phyloP scores from a whole-genome alignment of 306 rosid species.

The Alnus rubra region DNA sequence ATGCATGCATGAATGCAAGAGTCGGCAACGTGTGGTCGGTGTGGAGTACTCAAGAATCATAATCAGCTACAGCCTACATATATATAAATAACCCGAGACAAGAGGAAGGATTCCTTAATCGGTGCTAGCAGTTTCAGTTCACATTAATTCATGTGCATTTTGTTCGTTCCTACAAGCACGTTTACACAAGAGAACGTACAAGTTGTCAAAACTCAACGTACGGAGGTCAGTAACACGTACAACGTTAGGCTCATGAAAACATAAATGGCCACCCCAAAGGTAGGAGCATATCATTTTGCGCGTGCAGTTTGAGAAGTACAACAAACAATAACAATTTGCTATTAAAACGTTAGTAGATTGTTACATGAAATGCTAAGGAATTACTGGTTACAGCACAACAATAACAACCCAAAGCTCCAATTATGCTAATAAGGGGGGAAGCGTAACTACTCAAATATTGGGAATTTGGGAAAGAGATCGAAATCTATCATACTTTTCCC shows the following conservation, averaged over 20 bases:
- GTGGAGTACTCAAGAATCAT: no score
- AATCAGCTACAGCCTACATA: neutral
- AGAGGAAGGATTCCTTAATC: neutral
- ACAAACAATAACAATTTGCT: neutral
- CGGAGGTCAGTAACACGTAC: neutral
- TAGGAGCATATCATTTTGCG: no score
- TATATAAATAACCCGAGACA: neutral
- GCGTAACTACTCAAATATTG: no score
- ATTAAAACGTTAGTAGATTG: neutral
- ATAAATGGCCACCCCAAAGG: no score
- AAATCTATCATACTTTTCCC: no score
- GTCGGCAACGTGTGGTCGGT: neutral
- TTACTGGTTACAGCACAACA: neutral
- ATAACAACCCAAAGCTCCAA: neutral
- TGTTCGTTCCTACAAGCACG: neutral
- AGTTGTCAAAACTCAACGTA: neutral
- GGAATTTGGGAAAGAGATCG: no score
- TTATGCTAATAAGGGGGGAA: neutral
- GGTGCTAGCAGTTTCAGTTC: neutral
- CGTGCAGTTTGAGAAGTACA: neutral
- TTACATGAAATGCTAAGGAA: neutral
- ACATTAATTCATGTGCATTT: neutral
- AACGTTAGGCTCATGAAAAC: neutral
- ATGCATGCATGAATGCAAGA: neutral
- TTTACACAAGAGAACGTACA: neutral